Evolutionary conservation across 495 filamentous ascomycete genomes (phyloP), one percentile per base, ranked within the genome.

Genomic region (Pseudoneurospora amorphoporcata): DNA sequence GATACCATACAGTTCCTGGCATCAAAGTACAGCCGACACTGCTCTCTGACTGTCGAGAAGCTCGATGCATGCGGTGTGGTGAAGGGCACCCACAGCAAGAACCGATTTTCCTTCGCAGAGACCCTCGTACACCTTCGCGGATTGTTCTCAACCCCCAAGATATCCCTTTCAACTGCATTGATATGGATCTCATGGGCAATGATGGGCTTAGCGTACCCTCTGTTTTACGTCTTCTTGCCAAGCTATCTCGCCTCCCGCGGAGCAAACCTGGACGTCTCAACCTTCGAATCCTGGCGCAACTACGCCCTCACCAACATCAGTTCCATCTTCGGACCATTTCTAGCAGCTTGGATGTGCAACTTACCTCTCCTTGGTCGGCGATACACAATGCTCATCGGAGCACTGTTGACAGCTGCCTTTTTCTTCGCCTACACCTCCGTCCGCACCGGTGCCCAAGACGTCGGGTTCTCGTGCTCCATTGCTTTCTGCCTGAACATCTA

Each of bases 181-280:
- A 88, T 92, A 65, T 92, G 90, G 89, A 74, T 91, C 12, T 89
- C 87, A 0, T 92, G 90, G 90, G 82, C 87, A n/a, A 79, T 92
- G 14, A 89, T 92, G 69, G 90, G 90, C 6, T 84, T 92, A 23
- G 89, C 87, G 29, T 91, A 91, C 74, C 90, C 90, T 2, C 80
- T 92, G 1, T 92, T 90, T 81, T 90, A 91, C 73, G 89, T 91
- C 69, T 92, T 91, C 77, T 77, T 92, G 1, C 87, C 82, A 12
- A 80, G 76, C 41, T 86, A 85, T 65, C 81, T 86, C n/a, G 75
- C 76, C 17, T 76, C 75, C 42, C 82, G 77, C 47, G 83, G 82
- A 39, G 79, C 81, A 5, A 71, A 68, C n/a, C 76, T 78, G 70
- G 82, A 73, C 65, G 79, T 72, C 79, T 83, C 76, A 47, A 72